Evolutionary conservation across 1,284 basidiomycete species (phyloP), one percentile per base, ranked within the genome.

Genomic region (Austroboletus sp.): DNA sequence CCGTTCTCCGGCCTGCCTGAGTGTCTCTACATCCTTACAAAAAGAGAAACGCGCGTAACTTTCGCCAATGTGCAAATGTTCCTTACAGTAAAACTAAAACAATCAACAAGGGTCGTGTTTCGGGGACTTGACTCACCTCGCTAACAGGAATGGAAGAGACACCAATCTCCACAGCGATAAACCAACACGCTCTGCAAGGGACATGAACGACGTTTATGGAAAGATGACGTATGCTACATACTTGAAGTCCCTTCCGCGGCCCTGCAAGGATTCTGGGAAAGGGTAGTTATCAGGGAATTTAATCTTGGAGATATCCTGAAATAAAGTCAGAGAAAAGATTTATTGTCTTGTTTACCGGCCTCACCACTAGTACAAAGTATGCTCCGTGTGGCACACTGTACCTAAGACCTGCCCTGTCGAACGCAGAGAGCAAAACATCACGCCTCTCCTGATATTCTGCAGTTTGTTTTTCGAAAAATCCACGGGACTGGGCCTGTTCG

Each of bases 121-220:
- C 48, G 6, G 3, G 12, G 38, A 16, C 19, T 45, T 10, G 29
- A 64, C 76, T 60, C 57, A 90, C 89, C 77, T 93, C 92, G 72
- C 91, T 94, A 46, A 92, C 89, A 6, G 92, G 92, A 52, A 96
- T 96, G 11, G 84, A 82, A 32, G 92, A 94, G 16, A 96, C 92
- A 16, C 88, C 89, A 34, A 94, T 67, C 62, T 91, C 85, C 66
- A 85, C 72, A 0, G 89, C 90, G 53, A 94, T 84, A 70, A 92
- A 93, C 91, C 91, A 95, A 61, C 84, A 85, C 25, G 85, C 85
- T 58, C 87, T 90, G 45, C 32, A 32, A 32, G 17, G 42, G 17
- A 31, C 21, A 52, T 46, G 44, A 47, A 29, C 32, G 29, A 34
- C 11, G 10, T 33, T 26, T 27, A 33, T 25, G 12, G 6, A 40